Evolutionary conservation across 768 basidiomycete genomes (phyloP), one percentile per base, ranked within the genome.

Genomic region (Rhizopogon roseolus): DNA sequence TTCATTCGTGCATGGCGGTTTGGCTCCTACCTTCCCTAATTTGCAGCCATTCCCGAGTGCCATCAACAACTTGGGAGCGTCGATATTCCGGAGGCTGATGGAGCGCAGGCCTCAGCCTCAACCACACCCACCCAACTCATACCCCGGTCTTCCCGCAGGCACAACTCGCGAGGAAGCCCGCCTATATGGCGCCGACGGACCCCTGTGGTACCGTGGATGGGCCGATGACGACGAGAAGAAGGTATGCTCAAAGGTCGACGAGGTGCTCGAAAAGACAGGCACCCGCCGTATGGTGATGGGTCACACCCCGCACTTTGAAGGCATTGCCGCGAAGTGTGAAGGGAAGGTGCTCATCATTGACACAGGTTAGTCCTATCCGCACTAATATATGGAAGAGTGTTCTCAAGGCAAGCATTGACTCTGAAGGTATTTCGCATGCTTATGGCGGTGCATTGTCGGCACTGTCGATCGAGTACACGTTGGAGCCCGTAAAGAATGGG

Each of bases 311-410:
- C 79, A 95, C 66, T 93, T 97, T 41, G 56, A 91, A 79, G 82
- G 81, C 59, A 95, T 98, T 45, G 84, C 89, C 4, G 82, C 89
- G 5, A 76, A 94, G 54, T 99, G 97, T 65, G 77, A 82, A 38
- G 94, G 92, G n/a, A 93, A 90, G 62, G 83, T 98, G 41, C 86
- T 98, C 60, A 89, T 98, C 56, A 98, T 99, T 49, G 96, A 99
- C 65, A 98, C 96, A 0, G 93, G 90, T 85, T 45, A 48, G 70
- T 57, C 56, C 49, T 50, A 11, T 34, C 17, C 8, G n/a, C 14
- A 25, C 37, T 2, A 6, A 2, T 7, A 14, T 13, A 14, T 17
- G 51, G 36, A n/a, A 25, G 16, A 29, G 34, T 53, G n/a, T 56
- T 55, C n/a, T 57, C 63, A 27, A 62, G 28, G 38, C 41, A 34